These are phyloP conservation scores for Aspergillus heteromorphus DNA, from an alignment of 495 filamentous ascomycete genomes.

Conservation along the genomic window DNA sequence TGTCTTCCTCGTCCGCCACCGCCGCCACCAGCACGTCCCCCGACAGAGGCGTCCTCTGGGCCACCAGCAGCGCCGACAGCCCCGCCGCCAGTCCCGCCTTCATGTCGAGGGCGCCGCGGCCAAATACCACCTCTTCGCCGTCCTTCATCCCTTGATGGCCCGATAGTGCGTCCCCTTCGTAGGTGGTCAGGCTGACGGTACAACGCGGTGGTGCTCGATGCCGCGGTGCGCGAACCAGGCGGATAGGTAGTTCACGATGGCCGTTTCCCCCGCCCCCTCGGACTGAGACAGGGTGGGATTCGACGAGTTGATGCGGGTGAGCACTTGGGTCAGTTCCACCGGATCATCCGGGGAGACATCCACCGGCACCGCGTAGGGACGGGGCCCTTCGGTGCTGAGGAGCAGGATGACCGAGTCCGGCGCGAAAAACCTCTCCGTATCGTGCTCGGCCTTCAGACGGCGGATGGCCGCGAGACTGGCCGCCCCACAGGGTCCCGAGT, in stretches of 20 bases:
- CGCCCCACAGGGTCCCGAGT: constrained; percentile 61
- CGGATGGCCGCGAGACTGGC: constrained; percentile 55
- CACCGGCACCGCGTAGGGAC: constrained; percentile 28
- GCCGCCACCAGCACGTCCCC: constrained; percentile 45
- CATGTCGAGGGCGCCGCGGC: constrained; percentile 44
- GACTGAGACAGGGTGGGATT: constrained; percentile 35
- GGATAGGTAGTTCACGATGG: constrained; percentile 34
- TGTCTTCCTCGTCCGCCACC: constrained; percentile 46
- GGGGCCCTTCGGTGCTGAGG: constrained; percentile 45
- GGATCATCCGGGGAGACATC: constrained; percentile 31
- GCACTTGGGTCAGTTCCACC: constrained; percentile 30
- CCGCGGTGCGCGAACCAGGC: constrained; percentile 43
- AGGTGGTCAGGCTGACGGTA: constrained; percentile 40
- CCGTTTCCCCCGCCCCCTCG: constrained; percentile 36
- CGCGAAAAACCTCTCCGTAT: constrained; percentile 25
- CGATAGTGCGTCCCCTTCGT: constrained; percentile 37
- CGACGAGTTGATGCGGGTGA: constrained; percentile 42
- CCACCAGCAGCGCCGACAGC: constrained; percentile 27
- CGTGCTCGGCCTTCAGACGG: constrained; percentile 27
- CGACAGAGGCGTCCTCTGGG: constrained; percentile 16
- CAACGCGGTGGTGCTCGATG: constrained; percentile 41
- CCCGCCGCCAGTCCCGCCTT: constrained; percentile 42
- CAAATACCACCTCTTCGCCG: constrained; percentile 32
- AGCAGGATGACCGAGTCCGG: constrained; percentile 49
- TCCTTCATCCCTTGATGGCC: constrained; percentile 28